Evolutionary conservation across 345 rosid species (phyloP), one percentile per base, ranked within the genome.

Genomic region (Hypericum androsaemum): DNA sequence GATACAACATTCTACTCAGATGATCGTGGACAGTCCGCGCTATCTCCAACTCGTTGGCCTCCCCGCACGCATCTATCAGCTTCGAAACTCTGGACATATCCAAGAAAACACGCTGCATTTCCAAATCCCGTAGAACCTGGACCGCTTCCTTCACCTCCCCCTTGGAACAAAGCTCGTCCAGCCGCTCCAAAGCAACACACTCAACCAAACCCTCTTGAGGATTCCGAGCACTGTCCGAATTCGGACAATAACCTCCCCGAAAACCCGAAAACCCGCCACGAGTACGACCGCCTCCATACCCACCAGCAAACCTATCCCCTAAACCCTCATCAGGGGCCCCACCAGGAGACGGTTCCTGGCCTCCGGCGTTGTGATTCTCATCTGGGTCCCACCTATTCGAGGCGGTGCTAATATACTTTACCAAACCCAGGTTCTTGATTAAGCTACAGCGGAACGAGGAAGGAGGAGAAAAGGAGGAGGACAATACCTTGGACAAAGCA

Each of bases 71-170:
- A 52, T 70, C 63, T 32, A 86, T 77, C 70, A 90, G 66, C 37
- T 50, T 57, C 56, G 79, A 61, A 41, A 70, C 69, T n/a, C 67
- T 61, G 45, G 56, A 47, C 44, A 70, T 67, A 69, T 84, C 92
- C 61, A 90, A 71, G 47, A 50, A 17, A 65, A 74, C 39, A 47
- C 60, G 32, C 56, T 60, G 51, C 53, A 67, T 63, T 46, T 63
- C 78, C 56, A 90, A 66, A 54, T 65, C 64, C 44, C 54, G 66
- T 64, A 78, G 54, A 57, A 72, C 57, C 59, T 71, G 71, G 15
- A 82, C 14, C 0, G 86, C 86, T 68, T 79, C 85, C 69, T 73
- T 76, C 47, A 79, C 71, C 54, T 84, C 82, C 37, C 72, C 77
- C 38, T 79, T 78, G 46, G 54, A 58, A 64, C 82, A 72, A 44